These are phyloP conservation scores for Clavaria fumosa DNA, from an alignment of 768 basidiomycete species.

Conservation along the genomic window DNA sequence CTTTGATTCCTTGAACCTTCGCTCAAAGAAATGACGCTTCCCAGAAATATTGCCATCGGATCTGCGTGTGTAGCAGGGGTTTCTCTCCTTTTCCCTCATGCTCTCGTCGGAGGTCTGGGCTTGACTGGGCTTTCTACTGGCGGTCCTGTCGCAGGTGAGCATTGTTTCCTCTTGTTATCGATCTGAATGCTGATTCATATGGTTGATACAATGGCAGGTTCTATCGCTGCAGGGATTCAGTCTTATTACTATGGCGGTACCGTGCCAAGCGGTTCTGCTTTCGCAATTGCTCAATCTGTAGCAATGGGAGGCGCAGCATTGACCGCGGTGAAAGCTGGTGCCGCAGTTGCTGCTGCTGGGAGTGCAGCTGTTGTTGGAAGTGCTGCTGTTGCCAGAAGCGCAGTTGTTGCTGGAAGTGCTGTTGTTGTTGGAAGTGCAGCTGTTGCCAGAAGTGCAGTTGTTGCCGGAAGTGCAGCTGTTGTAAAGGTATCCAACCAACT, in stretches of 20 bases:
- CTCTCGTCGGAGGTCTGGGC: constrained; percentile 2
- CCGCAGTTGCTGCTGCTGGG: constrained; percentile 5
- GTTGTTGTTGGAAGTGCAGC: too few relatives aligned
- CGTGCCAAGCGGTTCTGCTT: constrained; percentile 5
- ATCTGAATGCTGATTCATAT: constrained; percentile 1
- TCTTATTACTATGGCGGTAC: constrained; percentile 3
- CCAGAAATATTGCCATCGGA: background rate
- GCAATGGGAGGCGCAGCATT: constrained; percentile 8
- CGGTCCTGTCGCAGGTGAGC: constrained; percentile 8
- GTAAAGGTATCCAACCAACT: too few relatives aligned
- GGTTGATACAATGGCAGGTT: constrained; percentile 3
- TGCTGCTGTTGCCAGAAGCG: background rate
- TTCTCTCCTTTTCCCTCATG: background rate
- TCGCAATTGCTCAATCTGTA: constrained; percentile 7
- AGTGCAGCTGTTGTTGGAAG: too few relatives aligned
- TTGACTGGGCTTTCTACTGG: constrained; percentile 5
- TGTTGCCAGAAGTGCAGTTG: too few relatives aligned
- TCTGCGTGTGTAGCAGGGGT: background rate
- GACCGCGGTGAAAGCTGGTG: constrained; percentile 3
- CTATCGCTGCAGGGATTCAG: constrained; percentile 7
- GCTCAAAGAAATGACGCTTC: too few relatives aligned
- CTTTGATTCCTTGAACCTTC: too few relatives aligned
- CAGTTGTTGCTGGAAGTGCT: background rate
- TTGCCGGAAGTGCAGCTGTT: too few relatives aligned
- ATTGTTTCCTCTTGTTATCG: background rate